Evolutionary conservation across 2,329 filamentous ascomycete genomes (phyloP), one percentile per base, ranked within the genome.

Genomic region (Colletotrichum eleusines): DNA sequence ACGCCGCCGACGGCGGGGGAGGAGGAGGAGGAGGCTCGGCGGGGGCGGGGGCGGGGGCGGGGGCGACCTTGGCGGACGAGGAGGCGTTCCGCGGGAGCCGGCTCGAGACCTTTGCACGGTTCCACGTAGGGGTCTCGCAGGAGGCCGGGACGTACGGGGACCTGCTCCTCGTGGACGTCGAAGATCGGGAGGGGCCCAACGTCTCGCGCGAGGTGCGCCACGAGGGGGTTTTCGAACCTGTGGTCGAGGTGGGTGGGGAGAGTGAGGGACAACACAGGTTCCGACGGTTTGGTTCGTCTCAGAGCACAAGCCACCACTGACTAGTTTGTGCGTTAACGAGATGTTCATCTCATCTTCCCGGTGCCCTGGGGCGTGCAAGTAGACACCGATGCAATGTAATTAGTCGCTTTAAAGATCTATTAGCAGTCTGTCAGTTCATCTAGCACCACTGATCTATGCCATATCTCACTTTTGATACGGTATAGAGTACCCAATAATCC

Each of bases 111-210:
- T 44, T n/a, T 1, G 1, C 0, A 14, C 40, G 46, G 20, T 62
- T 53, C n/a, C 35, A 38, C 0, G 55, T 62, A 0, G 50, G 33
- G 0, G 23, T 62, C 5, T 51, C 63, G 1, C 46, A 60, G 5
- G 54, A 66, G 28, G 5, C 0, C 28, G 61, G 2, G 64, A 48
- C 1, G 0, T 38, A 20, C 18, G 1, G 1, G 12, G 48, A 18
- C 48, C 28, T 66, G 1, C 50, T 54, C 16, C 20, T 66, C 1
- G 46, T 66, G 8, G 64, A 66, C 23, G 57, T 66, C 20, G 46
- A 42, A 46, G 57, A 62, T 16, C 12, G 23, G 16, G 14, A 18
- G 26, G 64, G 4, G 18, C 44, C 20, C 0, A 20, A 62, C 12
- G 26, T 26, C 0, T 66, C 64, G 20, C 28, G 5, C 6, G 64